Conservation (phyloP, 768 basidiomycete genomes). For the Mycena epipterygia region DNA sequence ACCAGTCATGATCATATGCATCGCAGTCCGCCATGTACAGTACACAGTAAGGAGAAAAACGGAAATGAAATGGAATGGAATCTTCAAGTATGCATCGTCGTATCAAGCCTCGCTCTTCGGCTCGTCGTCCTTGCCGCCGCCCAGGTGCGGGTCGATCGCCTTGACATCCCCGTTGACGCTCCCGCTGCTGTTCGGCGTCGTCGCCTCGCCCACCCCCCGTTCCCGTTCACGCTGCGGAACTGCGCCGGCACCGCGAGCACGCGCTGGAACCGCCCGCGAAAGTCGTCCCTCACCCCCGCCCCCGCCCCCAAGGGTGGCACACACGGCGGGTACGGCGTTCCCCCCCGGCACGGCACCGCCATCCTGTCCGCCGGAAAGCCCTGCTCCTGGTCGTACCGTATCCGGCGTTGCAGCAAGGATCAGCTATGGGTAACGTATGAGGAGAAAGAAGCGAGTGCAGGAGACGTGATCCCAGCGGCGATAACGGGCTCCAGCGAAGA, state of each 20-base stretch:
- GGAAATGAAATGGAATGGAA: too few relatives aligned
- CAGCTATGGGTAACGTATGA: slow-evolving; percentile 17
- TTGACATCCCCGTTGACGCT: neutral
- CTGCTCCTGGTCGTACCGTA: slow-evolving; percentile 31
- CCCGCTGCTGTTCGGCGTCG: neutral
- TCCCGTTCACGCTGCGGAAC: slow-evolving; percentile 12
- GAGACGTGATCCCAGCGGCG: slow-evolving; percentile 90
- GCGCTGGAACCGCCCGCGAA: slow-evolving; percentile 36
- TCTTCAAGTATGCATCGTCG: too few relatives aligned
- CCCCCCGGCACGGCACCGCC: neutral
- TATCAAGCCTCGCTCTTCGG: too few relatives aligned
- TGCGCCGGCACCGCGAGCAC: slow-evolving; percentile 29
- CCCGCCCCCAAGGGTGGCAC: neutral
- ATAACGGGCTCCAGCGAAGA: slow-evolving; percentile 85
- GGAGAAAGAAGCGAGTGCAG: slow-evolving; percentile 55
- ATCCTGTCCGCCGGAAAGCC: slow-evolving; percentile 24
- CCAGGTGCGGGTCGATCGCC: slow-evolving; percentile 33
- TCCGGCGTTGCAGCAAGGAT: slow-evolving; percentile 20
- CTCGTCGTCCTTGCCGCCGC: slow-evolving; percentile 12
- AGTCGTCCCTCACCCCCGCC: slow-evolving; percentile 27
- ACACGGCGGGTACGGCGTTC: slow-evolving; percentile 3
- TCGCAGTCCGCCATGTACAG: too few relatives aligned
- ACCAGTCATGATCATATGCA: too few relatives aligned
- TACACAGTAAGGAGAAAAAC: too few relatives aligned
- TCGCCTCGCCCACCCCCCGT: slow-evolving; percentile 1